Evolutionary conservation across 2,329 filamentous ascomycete genomes (phyloP).

Genomic region (Ophiostoma sp.): DNA sequence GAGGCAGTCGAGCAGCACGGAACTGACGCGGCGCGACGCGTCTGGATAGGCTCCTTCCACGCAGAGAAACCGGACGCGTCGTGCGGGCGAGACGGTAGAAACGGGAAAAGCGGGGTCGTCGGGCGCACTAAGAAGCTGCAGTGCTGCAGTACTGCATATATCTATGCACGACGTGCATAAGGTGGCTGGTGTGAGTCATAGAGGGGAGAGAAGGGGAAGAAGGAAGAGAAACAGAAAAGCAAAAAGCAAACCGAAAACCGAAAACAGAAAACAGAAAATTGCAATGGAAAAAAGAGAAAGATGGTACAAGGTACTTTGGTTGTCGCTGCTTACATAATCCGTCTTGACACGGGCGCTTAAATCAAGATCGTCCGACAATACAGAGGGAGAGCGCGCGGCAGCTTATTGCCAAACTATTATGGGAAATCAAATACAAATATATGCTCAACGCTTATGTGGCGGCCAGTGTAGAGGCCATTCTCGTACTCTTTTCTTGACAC

Average conservation of each 20-base stretch:
- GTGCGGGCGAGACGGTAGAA: background rate
- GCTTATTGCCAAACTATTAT: background rate
- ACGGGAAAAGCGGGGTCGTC: slow-evolving; percentile 13
- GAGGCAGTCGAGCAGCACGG: slow-evolving; percentile 17
- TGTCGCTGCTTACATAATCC: background rate
- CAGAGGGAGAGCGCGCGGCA: background rate
- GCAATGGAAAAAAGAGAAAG: background rate
- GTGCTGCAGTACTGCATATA: slow-evolving; percentile 13
- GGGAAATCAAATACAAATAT: background rate
- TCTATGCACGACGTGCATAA: slow-evolving; percentile 9
- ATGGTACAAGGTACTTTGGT: background rate
- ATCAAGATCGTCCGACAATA: background rate
- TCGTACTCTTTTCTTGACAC: background rate
- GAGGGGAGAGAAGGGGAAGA: background rate
- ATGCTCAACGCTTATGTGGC: background rate
- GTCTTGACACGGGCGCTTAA: background rate
- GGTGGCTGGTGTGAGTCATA: slow-evolving; percentile 8
- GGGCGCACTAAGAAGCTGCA: background rate
- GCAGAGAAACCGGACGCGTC: slow-evolving; percentile 16
- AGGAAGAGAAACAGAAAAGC: background rate
- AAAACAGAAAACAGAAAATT: background rate
- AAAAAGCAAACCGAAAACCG: background rate
- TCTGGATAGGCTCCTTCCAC: slow-evolving; percentile 8
- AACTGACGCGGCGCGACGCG: slow-evolving; percentile 20
- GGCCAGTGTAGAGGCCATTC: background rate